Percentiles rank a stretch among this genome's conserved stretches.
phyloP scores from a whole-genome alignment of 148 eudicot species.

The Talinum fruticosum region DNA sequence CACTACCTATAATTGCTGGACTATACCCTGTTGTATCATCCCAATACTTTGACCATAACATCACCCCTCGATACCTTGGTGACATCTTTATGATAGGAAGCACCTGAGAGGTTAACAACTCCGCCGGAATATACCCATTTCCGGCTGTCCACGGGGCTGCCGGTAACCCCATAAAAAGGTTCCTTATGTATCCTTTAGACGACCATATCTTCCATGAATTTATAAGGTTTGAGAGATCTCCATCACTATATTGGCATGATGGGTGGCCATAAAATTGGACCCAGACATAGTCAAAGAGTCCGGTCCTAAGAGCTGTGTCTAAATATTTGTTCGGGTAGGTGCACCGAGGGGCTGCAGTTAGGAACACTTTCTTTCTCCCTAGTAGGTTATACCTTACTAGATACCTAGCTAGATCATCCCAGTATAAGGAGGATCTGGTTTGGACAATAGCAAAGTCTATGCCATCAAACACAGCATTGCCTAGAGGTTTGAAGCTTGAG shows the following conservation, averaged over 20 bases:
- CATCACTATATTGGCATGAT: slow-evolving; percentile 21
- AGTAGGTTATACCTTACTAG: slow-evolving; percentile 15
- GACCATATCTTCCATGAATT: slow-evolving; percentile 32
- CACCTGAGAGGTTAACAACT: slow-evolving; percentile 11
- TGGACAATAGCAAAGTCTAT: slow-evolving; percentile 64
- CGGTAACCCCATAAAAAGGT: slow-evolving; percentile 29
- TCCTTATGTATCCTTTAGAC: slow-evolving; percentile 3
- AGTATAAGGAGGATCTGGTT: slow-evolving; percentile 33
- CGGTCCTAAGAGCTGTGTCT: slow-evolving; percentile 24
- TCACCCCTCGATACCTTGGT: slow-evolving; percentile 29
- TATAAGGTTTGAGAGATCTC: slow-evolving; percentile 15
- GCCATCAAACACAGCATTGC: slow-evolving; percentile 57
- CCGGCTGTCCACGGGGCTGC: slow-evolving; percentile 23
- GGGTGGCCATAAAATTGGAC: slow-evolving; percentile 31
- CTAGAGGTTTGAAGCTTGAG: slow-evolving; percentile 46
- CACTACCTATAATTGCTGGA: slow-evolving; percentile 9
- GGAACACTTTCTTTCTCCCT: slow-evolving; percentile 25
- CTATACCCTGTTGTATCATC: slow-evolving; percentile 29
- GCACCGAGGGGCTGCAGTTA: slow-evolving; percentile 36
- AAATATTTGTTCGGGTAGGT: slow-evolving; percentile 28
- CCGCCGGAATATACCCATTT: slow-evolving; percentile 27
- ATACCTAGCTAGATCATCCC: slow-evolving; percentile 38
- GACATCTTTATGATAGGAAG: slow-evolving; percentile 23
- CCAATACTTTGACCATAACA: slow-evolving; percentile 30
- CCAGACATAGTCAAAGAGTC: slow-evolving; percentile 33